Conservation (phyloP, 768 basidiomycete genomes). For the Favolaschia claudopus region DNA sequence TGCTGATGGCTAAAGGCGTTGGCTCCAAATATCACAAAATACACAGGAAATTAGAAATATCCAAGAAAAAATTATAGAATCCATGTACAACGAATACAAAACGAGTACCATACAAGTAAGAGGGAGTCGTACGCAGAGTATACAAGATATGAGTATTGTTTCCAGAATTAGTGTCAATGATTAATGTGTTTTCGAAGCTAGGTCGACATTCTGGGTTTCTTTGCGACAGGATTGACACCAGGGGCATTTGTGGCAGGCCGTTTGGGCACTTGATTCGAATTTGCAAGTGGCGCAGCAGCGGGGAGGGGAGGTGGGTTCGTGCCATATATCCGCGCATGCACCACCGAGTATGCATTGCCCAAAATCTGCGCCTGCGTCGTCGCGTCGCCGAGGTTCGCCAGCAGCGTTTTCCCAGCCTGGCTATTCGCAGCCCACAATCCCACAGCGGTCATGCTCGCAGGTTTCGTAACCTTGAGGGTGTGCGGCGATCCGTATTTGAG, state of each 20-base stretch:
- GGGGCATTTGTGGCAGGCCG: neutral
- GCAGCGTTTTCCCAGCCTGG: slow-evolving; percentile 5
- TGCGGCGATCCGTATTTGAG: slow-evolving; percentile 14
- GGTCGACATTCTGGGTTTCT: slow-evolving; percentile 6
- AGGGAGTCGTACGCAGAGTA: neutral
- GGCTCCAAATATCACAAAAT: neutral
- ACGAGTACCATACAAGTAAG: too few species aligned
- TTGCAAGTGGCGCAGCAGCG: slow-evolving; percentile 4
- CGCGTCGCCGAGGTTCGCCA: slow-evolving; percentile 16
- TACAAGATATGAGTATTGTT: neutral
- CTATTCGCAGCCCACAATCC: slow-evolving; percentile 20
- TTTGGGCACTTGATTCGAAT: slow-evolving; percentile 11
- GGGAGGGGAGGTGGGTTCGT: neutral
- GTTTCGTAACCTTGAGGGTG: slow-evolving; percentile 25
- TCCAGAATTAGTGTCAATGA: neutral
- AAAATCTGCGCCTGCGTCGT: slow-evolving; percentile 15
- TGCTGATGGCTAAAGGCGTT: neutral
- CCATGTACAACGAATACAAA: neutral
- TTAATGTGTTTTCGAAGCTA: neutral
- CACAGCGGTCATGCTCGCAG: slow-evolving; percentile 23
- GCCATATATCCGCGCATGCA: slow-evolving; percentile 13
- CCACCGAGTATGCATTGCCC: neutral
- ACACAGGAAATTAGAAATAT: neutral
- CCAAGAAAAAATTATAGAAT: neutral
- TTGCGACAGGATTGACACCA: neutral